Conservation (phyloP, 352 stramenopile species). For the Peronospora tabacina region DNA sequence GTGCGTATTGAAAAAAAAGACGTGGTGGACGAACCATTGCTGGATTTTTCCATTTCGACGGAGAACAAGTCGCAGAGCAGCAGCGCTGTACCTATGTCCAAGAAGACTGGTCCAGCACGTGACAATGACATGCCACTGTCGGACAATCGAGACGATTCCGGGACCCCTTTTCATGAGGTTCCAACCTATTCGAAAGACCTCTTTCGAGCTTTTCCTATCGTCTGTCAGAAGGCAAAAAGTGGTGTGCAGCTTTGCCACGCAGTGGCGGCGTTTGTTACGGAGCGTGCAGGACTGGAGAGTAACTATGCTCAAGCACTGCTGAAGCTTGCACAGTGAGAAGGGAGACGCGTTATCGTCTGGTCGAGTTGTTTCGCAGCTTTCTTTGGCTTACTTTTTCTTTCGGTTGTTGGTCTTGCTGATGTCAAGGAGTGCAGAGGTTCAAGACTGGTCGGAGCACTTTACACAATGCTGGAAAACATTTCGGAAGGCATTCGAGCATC, state of each 20-base stretch:
- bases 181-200: slow-evolving; percentile 64
- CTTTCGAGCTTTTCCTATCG: slow-evolving; percentile 51
- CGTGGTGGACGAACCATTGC: slow-evolving; percentile 6
- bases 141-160: not conserved
- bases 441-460: slow-evolving; percentile 68
- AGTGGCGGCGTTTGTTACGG: slow-evolving; percentile 51
- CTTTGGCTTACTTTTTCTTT: not conserved
- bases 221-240: slow-evolving; percentile 70
- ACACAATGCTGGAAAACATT: slow-evolving; percentile 47
- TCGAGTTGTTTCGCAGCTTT: slow-evolving; percentile 1
- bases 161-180: slow-evolving; percentile 7
- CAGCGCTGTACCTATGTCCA: not conserved
- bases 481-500: slow-evolving; percentile 42
- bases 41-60: not conserved
- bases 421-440: slow-evolving; percentile 38
- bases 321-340: slow-evolving; percentile 49
- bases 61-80: slow-evolving; percentile 6
- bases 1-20: slow-evolving; percentile 10
- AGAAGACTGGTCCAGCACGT: not conserved
- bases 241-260: slow-evolving; percentile 71
- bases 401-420: not conserved
- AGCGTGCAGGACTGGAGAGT: slow-evolving; percentile 49
- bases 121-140: slow-evolving; percentile 10
- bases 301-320: slow-evolving; percentile 52
- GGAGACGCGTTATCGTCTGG: not conserved